Percentiles rank a stretch among this genome's conserved stretches.
phyloP scores from a whole-genome alignment of 2,329 filamentous ascomycete genomes.

The Pyricularia pennisetigena region DNA sequence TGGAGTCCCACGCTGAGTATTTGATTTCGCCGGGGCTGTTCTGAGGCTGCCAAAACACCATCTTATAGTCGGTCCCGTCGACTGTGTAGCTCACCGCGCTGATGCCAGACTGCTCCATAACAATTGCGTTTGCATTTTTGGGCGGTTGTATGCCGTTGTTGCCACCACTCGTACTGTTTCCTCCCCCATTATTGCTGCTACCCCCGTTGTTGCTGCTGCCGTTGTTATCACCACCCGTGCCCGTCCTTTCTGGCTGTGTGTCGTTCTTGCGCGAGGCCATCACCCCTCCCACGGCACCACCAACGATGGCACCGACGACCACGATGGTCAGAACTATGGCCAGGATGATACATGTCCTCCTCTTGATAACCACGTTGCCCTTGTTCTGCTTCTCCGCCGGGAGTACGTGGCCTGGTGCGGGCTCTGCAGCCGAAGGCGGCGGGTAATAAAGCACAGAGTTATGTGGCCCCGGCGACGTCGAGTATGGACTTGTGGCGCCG shows the following conservation, averaged over 20 bases:
- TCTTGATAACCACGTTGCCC: background rate
- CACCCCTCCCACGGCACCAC: background rate
- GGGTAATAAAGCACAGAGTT: background rate
- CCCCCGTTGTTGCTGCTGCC: background rate
- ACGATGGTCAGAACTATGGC: background rate
- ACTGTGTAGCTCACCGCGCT: background rate
- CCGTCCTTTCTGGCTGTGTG: background rate
- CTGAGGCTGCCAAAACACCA: conserved; percentile 2
- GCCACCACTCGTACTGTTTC: no score
- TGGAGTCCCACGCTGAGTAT: conserved; percentile 1
- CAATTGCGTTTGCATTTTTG: background rate
- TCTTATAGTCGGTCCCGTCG: background rate
- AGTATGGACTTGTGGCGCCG: background rate
- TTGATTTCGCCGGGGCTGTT: background rate
- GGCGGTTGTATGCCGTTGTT: background rate
- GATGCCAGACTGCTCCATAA: background rate
- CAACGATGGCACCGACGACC: background rate
- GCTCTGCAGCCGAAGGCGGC: background rate
- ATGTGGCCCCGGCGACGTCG: background rate
- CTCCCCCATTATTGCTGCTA: background rate
- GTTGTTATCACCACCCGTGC: background rate
- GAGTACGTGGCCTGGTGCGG: background rate
- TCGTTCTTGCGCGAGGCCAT: background rate
- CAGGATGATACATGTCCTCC: background rate
- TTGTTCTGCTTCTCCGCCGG: background rate